phyloP scores from a whole-genome alignment of 257 asterid species.

The Anisodus tanguticus region DNA sequence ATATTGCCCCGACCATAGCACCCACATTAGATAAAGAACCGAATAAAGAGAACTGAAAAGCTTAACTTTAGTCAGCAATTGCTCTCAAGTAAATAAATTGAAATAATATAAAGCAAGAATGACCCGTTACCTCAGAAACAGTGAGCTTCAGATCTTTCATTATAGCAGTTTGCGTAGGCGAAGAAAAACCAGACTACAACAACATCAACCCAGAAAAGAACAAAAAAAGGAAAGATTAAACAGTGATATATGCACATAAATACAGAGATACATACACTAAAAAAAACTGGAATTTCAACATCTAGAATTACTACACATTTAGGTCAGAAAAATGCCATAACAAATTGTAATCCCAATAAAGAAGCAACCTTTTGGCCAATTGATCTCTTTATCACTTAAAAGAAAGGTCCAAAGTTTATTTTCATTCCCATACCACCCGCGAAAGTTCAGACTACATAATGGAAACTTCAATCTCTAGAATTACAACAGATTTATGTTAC shows the following conservation, averaged over 20 bases:
- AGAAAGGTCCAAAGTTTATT: neutral
- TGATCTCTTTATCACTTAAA: neutral
- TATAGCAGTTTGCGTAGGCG: conserved; percentile 82
- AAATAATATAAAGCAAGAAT: conserved; percentile 21
- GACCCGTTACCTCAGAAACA: conserved; percentile 67
- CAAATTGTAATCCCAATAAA: neutral
- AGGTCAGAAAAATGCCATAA: neutral
- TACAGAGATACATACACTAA: neutral
- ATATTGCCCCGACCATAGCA: conserved; percentile 98
- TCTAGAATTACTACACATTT: neutral
- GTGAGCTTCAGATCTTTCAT: conserved; percentile 68
- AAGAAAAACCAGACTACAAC: conserved; percentile 85
- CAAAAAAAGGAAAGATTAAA: conserved; percentile 7
- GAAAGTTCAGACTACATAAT: neutral
- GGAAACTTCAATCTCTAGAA: conserved; percentile 14
- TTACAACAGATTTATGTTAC: neutral
- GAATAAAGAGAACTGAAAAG: conserved; percentile 76
- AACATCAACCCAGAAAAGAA: conserved; percentile 34
- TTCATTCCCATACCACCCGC: conserved; percentile 8
- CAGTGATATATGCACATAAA: conserved; percentile 9
- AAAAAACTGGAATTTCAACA: neutral
- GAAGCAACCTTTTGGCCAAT: neutral
- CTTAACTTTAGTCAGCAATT: neutral
- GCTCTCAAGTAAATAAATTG: neutral
- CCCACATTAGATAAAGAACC: conserved; percentile 95